phyloP scores from a whole-genome alignment of 495 filamentous ascomycete genomes.

The Thermothielavioides terrestris region DNA sequence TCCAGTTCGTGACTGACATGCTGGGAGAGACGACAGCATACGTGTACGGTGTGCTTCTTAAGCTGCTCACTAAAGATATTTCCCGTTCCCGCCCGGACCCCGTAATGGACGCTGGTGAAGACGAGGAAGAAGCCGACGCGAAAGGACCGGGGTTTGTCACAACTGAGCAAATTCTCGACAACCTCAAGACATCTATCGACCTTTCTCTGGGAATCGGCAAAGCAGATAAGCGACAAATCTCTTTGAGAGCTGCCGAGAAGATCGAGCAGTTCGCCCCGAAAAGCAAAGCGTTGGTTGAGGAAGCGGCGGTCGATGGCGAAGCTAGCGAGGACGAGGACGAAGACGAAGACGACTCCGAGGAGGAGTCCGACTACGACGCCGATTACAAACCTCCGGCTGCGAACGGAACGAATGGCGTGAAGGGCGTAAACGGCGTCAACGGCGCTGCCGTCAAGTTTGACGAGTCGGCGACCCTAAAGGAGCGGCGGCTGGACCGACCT shows the following conservation, averaged over 20 bases:
- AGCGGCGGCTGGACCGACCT: constrained; percentile 45
- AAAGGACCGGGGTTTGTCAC: constrained; percentile 26
- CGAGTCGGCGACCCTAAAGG: constrained; percentile 23
- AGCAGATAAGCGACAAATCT: constrained; percentile 29
- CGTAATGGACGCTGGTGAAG: constrained; percentile 45
- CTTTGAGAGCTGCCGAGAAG: constrained; percentile 34
- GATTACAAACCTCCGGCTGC: constrained; percentile 20
- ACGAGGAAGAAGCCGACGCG: constrained; percentile 33
- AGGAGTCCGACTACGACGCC: constrained; percentile 27
- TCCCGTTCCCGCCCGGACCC: constrained; percentile 53
- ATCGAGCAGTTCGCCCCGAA: constrained; percentile 32
- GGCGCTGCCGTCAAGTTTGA: constrained; percentile 27
- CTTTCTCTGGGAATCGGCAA: constrained; percentile 43
- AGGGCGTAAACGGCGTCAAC: constrained; percentile 22
- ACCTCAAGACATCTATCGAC: constrained; percentile 30
- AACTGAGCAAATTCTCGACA: constrained; percentile 40
- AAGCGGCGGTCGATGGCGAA: constrained; percentile 25
- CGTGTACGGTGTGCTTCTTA: constrained; percentile 68
- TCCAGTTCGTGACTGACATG: constrained; percentile 48
- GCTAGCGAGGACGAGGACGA: constrained; percentile 33
- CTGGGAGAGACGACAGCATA: constrained; percentile 57
- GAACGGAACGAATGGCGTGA: constrained; percentile 24
- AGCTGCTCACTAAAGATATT: constrained; percentile 57
- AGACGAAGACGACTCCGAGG: constrained; percentile 33
- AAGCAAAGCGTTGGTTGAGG: constrained; percentile 35